Evolutionary conservation across 495 filamentous ascomycete species (phyloP).

Genomic region (Hyaloscypha hepaticicola): DNA sequence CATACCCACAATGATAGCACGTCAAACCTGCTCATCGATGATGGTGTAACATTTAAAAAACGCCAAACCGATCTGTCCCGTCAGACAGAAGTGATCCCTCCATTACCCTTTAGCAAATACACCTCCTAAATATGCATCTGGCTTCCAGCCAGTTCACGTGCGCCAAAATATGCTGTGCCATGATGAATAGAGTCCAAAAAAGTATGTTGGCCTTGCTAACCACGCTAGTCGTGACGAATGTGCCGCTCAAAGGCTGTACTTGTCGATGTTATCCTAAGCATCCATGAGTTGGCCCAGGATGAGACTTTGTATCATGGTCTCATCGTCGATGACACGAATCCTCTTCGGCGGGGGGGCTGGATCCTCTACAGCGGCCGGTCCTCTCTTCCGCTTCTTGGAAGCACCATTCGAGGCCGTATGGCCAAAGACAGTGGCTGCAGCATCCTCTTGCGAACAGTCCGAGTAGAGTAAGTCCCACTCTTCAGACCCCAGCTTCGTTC

Average conservation of each 20-base stretch:
- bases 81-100: neutral
- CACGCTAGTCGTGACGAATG: neutral
- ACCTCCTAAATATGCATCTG: slow-evolving; percentile 3
- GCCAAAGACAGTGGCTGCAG: slow-evolving; percentile 46
- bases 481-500: slow-evolving; percentile 53
- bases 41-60: neutral
- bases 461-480: slow-evolving; percentile 81
- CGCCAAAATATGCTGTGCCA: slow-evolving; percentile 3
- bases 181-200: neutral
- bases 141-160: neutral
- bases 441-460: slow-evolving; percentile 56
- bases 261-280: neutral
- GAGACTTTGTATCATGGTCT: slow-evolving; percentile 89
- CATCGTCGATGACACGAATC: slow-evolving; percentile 66
- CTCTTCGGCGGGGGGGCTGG: slow-evolving; percentile 33
- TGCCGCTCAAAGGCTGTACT: neutral
- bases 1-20: neutral
- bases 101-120: neutral
- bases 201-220: neutral
- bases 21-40: neutral
- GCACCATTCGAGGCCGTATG: slow-evolving; percentile 21
- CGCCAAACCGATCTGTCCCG: neutral
- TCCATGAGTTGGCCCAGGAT: slow-evolving; percentile 81
- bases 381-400: slow-evolving; percentile 52
- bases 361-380: slow-evolving; percentile 23